These are phyloP conservation scores for Tolypocladium paradoxum DNA, from an alignment of 2,329 filamentous ascomycete species.

Conservation along the genomic window DNA sequence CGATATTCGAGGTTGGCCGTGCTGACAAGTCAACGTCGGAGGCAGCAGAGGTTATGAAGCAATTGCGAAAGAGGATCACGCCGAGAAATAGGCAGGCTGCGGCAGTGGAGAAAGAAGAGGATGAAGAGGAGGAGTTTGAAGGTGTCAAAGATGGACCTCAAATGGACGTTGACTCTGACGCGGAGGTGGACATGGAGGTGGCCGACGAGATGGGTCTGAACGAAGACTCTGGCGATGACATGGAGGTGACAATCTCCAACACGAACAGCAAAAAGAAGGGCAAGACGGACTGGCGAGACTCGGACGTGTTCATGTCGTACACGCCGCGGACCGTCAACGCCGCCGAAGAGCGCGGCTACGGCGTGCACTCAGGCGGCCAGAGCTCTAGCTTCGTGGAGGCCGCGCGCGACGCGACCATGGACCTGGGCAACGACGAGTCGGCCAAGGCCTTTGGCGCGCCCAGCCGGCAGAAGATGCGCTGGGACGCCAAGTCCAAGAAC, in stretches of 20 bases:
- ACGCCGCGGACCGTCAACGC: constrained; percentile 69
- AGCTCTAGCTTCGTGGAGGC: constrained; percentile 73
- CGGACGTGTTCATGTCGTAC: constrained; percentile 95
- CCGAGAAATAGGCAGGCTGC: constrained; percentile 36
- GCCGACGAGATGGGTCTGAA: constrained; percentile 36
- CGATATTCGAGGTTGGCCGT: constrained; percentile 88
- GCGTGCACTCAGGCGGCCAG: constrained; percentile 74
- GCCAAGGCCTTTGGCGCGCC: constrained; percentile 70
- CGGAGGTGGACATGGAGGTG: constrained; percentile 28
- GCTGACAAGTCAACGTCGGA: constrained; percentile 54
- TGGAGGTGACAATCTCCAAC: constrained; percentile 63
- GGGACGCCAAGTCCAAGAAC: constrained; percentile 95
- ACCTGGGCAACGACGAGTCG: constrained; percentile 80
- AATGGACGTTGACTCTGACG: constrained; percentile 14
- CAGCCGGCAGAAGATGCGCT: constrained; percentile 68
- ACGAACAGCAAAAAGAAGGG: constrained; percentile 35
- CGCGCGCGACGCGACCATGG: constrained; percentile 82
- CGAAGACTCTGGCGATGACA: constrained; percentile 51
- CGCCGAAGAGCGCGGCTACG: constrained; percentile 85
- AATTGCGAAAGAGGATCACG: constrained; percentile 58
- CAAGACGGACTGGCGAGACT: constrained; percentile 63
- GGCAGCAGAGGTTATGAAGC: constrained; percentile 66
- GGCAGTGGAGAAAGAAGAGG: constrained; percentile 27
- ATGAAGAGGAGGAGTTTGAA: constrained; percentile 18
- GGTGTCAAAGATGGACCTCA: constrained; percentile 7